Evolutionary conservation across 305 asterid genomes (phyloP).

Genomic region (Fraxinus platypoda): DNA sequence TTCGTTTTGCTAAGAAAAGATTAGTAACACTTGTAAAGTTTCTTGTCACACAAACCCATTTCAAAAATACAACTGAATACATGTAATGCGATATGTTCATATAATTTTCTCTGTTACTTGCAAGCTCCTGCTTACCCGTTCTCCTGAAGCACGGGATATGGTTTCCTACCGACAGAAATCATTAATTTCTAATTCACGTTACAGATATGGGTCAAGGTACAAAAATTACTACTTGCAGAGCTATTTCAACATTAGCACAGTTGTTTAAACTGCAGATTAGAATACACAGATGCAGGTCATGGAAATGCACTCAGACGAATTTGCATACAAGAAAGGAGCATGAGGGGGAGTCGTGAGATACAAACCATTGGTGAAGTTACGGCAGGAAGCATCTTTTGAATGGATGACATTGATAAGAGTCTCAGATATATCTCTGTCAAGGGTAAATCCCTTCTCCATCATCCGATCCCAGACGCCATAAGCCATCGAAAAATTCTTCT

Average conservation of each 20-base stretch:
- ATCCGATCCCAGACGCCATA: conserved; percentile 84
- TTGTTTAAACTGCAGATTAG: conserved; percentile 10
- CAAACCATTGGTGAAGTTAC: conserved; percentile 28
- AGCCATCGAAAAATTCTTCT: conserved; percentile 63
- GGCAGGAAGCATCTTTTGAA: conserved; percentile 38
- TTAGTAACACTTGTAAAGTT: not conserved
- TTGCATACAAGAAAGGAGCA: not conserved
- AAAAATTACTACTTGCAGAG: not conserved
- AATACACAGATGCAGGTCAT: conserved; percentile 1
- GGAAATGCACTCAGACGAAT: not conserved
- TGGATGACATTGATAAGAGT: conserved; percentile 57
- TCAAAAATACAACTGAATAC: not conserved
- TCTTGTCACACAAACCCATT: not conserved
- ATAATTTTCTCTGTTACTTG: not conserved
- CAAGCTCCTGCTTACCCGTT: not conserved
- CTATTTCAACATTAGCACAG: not conserved
- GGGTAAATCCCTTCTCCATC: conserved; percentile 95
- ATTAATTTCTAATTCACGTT: not conserved
- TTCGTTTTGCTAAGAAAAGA: not conserved
- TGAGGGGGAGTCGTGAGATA: conserved; percentile 11
- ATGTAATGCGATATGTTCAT: not conserved
- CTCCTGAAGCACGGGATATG: not conserved
- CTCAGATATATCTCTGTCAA: conserved; percentile 71
- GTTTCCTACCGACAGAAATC: not conserved
- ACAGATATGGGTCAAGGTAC: not conserved